phyloP scores from a whole-genome alignment of 73 alveolate species.

The Paramecium biaurelia region DNA sequence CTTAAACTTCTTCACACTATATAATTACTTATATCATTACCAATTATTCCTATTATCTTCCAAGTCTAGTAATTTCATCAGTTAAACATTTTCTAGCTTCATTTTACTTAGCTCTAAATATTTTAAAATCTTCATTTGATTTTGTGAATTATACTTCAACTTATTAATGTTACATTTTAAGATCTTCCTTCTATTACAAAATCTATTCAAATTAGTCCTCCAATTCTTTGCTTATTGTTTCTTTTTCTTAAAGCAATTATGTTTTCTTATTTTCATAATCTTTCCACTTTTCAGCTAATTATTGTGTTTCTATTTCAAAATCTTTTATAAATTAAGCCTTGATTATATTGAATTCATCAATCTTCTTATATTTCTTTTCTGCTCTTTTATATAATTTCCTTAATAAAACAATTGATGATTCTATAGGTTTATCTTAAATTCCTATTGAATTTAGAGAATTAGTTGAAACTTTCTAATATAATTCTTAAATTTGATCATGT shows the following conservation, averaged over 20 bases:
- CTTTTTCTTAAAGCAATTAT: conserved; percentile 11
- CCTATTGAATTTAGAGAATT: background rate
- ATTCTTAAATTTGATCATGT: background rate
- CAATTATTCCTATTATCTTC: background rate
- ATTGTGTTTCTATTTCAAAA: conserved; percentile 35
- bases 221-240: background rate
- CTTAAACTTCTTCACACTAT: conserved; percentile 18
- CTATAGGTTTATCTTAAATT: background rate
- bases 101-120: background rate
- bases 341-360: background rate
- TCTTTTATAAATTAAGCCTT: background rate
- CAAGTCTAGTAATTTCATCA: background rate
- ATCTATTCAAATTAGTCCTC: conserved; percentile 3
- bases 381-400: conserved; percentile 31
- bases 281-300: conserved; percentile 30
- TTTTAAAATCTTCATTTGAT: conserved; percentile 31
- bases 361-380: conserved; percentile 23
- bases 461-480: background rate
- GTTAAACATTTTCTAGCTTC: background rate
- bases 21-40: background rate
- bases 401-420: background rate
- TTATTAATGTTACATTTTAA: background rate
- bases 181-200: conserved; percentile 12
- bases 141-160: background rate
- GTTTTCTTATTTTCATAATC: conserved; percentile 23